A percentile compares a stretch with the other conserved stretches of the same genome.
Evolutionary conservation across 345 rosid genomes (phyloP).

Genomic region (Anacardium occidentale): DNA sequence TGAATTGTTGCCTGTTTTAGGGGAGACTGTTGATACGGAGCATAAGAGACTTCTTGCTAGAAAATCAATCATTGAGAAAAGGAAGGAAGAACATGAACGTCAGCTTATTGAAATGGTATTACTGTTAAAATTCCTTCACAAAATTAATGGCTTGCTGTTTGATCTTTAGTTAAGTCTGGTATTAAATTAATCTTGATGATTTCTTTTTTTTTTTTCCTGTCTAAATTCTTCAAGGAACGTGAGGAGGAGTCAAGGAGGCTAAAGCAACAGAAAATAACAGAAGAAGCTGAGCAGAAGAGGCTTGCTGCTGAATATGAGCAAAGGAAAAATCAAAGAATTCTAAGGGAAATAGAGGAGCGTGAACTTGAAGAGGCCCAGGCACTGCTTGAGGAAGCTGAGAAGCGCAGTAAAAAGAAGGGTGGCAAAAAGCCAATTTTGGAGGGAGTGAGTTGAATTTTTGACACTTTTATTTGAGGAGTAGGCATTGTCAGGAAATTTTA

Average conservation of each 20-base stretch:
- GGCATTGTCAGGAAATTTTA: not conserved
- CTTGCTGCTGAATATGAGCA: conserved; percentile 77
- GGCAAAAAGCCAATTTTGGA: conserved; percentile 78
- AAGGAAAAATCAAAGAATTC: conserved; percentile 72
- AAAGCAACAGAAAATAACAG: conserved; percentile 74
- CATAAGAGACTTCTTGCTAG: conserved; percentile 93
- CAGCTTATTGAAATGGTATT: conserved; percentile 88
- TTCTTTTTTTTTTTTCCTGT: not conserved
- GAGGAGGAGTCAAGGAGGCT: conserved; percentile 84
- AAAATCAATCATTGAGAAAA: conserved; percentile 88
- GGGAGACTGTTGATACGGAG: conserved; percentile 82
- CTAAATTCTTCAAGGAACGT: conserved; percentile 57
- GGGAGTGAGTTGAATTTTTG: conserved; percentile 56
- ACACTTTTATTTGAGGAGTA: not conserved
- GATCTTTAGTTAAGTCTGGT: not conserved
- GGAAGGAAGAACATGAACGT: conserved; percentile 96
- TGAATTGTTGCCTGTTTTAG: conserved; percentile 70
- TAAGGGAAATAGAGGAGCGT: conserved; percentile 79
- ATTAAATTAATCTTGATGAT: not conserved
- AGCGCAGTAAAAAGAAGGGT: conserved; percentile 66
- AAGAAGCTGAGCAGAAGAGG: conserved; percentile 93
- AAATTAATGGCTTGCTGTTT: conserved; percentile 2
- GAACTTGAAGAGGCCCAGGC: conserved; percentile 92
- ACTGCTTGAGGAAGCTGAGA: conserved; percentile 75
- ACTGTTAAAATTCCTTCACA: not conserved